These are phyloP conservation scores for Stagonosporopsis tanaceti DNA, from an alignment of 2,329 filamentous ascomycete genomes.

Conservation along the genomic window DNA sequence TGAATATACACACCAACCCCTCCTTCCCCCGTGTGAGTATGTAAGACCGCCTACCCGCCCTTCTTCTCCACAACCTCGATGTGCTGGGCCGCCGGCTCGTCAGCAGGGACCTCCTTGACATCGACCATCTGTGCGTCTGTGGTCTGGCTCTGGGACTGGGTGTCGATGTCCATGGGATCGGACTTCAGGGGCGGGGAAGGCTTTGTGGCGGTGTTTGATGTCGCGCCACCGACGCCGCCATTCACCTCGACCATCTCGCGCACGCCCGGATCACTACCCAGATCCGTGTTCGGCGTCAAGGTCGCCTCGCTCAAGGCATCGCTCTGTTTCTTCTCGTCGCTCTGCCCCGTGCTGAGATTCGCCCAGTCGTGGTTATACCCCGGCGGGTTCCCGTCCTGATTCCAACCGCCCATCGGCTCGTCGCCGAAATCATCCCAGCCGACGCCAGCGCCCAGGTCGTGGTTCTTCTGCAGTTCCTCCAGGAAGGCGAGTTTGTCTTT, in stretches of 20 bases:
- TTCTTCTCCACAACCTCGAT: constrained; percentile 39
- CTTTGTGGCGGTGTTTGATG: no score
- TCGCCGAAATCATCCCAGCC: constrained; percentile 27
- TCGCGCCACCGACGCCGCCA: no score
- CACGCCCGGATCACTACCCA: constrained; percentile 27
- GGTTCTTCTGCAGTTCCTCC: constrained; percentile 37
- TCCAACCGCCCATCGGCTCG: constrained; percentile 30
- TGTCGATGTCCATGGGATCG: constrained; percentile 21
- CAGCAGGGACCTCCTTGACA: constrained; percentile 30
- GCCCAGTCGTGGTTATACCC: constrained; percentile 34
- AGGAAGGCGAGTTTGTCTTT: constrained; percentile 55
- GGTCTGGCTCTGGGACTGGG: constrained; percentile 15
- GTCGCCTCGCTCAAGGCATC: constrained; percentile 39
- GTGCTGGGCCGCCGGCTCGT: constrained; percentile 26
- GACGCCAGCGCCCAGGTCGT: constrained; percentile 1
- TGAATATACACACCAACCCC: background rate
- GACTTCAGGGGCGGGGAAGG: constrained; percentile 6
- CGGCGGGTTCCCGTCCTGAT: constrained; percentile 11
- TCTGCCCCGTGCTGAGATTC: constrained; percentile 27
- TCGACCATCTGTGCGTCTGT: constrained; percentile 34
- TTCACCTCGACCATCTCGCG: constrained; percentile 39
- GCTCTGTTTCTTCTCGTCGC: constrained; percentile 23
- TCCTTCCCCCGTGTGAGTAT: no score
- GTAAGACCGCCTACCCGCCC: constrained; percentile 24
- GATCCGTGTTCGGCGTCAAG: constrained; percentile 46